Evolutionary conservation across 768 basidiomycete genomes (phyloP), one percentile per base, ranked within the genome.

Genomic region (Collybia mongolica): DNA sequence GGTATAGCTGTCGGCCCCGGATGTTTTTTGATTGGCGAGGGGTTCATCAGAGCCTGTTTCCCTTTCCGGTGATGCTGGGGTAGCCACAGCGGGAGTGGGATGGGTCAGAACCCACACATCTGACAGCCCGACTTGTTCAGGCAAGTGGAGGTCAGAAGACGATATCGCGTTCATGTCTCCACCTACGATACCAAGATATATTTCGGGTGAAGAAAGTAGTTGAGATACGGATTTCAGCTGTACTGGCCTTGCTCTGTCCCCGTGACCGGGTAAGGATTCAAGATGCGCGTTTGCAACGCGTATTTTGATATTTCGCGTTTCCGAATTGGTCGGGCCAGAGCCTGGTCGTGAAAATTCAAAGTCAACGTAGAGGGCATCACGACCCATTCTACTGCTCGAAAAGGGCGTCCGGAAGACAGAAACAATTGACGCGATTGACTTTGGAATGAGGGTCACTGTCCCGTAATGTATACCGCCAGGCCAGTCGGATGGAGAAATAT

Each of bases 81-180:
- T 26, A 26, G 24, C 24, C 7, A 26, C 24, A 26, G 7, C 24
- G 24, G 24, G 7, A 26, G 24, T 26, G 24, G 24, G 7, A 26
- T 26, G 24, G 4, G 24, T 26, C 24, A 26, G 24, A 26, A 7
- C 7, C 72, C 75, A 80, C 26, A 77, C 76, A 47, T 81, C 79
- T 40, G 37, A 17, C 52, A 81, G 52, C 38, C 76, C 77, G 0
- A 69, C 67, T 11, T 61, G 56, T 42, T 65, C 63, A 8, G 72
- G 69, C 20, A 76, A 62, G 40, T 48, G 40, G 50, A 23, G 11
- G 23, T 80, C 79, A 17, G 54, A 54, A 0, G 60, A 48, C 9
- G 63, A 62, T 36, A 80, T 74, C 51, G 70, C 68, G 48, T 80
- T 81, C 79, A 81, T 81, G 54, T 81, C 79, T 3, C 79, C 79